phyloP scores from a whole-genome alignment of 148 eudicot species.

The Fagopyrum esculentum region DNA sequence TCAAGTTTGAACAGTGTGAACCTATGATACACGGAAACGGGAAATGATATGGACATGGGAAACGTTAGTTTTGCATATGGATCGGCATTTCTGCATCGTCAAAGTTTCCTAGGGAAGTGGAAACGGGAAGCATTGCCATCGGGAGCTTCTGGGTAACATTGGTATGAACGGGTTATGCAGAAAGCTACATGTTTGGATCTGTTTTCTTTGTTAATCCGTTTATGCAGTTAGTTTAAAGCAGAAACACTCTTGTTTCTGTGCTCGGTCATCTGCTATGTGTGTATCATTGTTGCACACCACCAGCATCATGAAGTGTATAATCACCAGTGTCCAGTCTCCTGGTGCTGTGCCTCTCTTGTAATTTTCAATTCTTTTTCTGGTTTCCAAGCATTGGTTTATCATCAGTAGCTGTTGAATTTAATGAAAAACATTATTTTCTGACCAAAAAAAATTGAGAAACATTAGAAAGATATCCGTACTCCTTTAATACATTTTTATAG shows the following conservation, averaged over 20 bases:
- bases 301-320: background rate
- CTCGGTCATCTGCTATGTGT: background rate
- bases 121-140: no score
- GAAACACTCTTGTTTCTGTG: background rate
- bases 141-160: background rate
- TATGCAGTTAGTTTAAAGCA: background rate
- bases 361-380: background rate
- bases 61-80: no score
- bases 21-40: no score
- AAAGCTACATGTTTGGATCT: background rate
- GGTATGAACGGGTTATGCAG: background rate
- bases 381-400: background rate
- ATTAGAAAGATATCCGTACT: background rate
- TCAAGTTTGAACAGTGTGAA: background rate
- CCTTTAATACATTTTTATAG: background rate
- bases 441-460: background rate
- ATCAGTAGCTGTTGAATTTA: background rate
- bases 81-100: no score
- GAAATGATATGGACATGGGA: no score
- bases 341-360: background rate
- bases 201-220: background rate
- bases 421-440: conserved; percentile 1
- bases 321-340: background rate
- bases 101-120: no score
- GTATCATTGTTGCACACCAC: background rate